phyloP scores from a whole-genome alignment of 2,329 filamentous ascomycete genomes.

The Bipolaris zeicola region DNA sequence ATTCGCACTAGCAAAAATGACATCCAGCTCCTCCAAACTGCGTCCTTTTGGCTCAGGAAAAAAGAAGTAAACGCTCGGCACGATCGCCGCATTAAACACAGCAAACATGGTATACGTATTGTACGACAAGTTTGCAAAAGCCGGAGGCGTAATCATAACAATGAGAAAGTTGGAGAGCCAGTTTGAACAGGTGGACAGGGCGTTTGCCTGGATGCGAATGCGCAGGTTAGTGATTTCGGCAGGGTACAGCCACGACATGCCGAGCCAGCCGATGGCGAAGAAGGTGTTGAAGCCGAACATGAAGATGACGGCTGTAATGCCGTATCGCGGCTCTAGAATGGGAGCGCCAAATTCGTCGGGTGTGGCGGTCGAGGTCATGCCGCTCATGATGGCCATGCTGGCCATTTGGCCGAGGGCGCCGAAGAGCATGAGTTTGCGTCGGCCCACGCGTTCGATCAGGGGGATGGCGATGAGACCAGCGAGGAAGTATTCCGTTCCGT shows the following conservation, averaged over 20 bases:
- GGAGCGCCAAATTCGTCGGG: conserved; percentile 13
- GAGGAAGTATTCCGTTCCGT: conserved; percentile 53
- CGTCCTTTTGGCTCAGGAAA: conserved; percentile 58
- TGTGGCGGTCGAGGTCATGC: conserved; percentile 10
- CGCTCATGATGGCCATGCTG: conserved; percentile 57
- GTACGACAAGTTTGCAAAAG: conserved; percentile 58
- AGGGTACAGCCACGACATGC: conserved; percentile 63
- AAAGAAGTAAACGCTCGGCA: conserved; percentile 62
- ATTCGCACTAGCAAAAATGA: conserved; percentile 46
- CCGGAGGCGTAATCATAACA: conserved; percentile 67
- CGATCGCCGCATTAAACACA: conserved; percentile 57
- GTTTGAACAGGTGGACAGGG: conserved; percentile 36
- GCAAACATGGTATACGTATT: conserved; percentile 60
- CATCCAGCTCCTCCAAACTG: conserved; percentile 55
- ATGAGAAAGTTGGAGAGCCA: conserved; percentile 60
- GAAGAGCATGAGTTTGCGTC: conserved; percentile 39
- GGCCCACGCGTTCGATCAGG: conserved; percentile 46
- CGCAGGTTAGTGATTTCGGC: conserved; percentile 75
- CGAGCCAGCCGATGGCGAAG: conserved; percentile 67
- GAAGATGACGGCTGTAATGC: conserved; percentile 63
- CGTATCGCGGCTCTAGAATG: conserved; percentile 52
- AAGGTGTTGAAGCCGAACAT: conserved; percentile 71
- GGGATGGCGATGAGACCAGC: conserved; percentile 48
- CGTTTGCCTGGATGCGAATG: conserved; percentile 74
- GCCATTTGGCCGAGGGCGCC: conserved; percentile 32